Percentiles rank a stretch among this genome's conserved stretches.
phyloP scores from a whole-genome alignment of 129 eudicot species.

The Tagetes patula region DNA sequence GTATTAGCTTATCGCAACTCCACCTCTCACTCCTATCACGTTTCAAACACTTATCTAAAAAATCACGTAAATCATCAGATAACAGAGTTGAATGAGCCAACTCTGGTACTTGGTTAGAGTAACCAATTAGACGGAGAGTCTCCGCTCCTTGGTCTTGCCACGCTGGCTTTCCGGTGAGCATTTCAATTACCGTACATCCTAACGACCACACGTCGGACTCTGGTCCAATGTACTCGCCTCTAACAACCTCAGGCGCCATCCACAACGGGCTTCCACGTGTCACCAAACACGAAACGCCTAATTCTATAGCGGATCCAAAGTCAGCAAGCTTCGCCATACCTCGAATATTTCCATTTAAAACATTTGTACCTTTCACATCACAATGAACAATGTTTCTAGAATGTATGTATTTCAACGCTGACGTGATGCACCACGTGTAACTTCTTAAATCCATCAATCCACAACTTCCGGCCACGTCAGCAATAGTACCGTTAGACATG shows the following conservation, averaged over 20 bases:
- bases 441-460: slow-evolving; percentile 7
- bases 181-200: slow-evolving; percentile 77
- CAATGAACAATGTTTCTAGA: slow-evolving; percentile 61
- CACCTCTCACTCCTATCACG: slow-evolving; percentile 46
- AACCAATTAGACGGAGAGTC: slow-evolving; percentile 45
- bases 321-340: slow-evolving; percentile 65
- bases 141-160: slow-evolving; percentile 54
- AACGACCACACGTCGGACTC: slow-evolving; percentile 82
- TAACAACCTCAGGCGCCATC: slow-evolving; percentile 89
- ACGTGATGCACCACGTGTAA: slow-evolving; percentile 53
- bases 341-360: slow-evolving; percentile 39
- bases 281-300: neutral
- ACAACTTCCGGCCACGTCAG: slow-evolving; percentile 36
- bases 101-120: slow-evolving; percentile 42
- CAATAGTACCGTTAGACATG: slow-evolving; percentile 60
- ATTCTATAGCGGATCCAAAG: slow-evolving; percentile 63
- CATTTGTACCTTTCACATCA: slow-evolving; percentile 71
- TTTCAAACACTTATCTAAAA: slow-evolving; percentile 50
- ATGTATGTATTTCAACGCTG: slow-evolving; percentile 61
- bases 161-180: slow-evolving; percentile 67
- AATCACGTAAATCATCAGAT: slow-evolving; percentile 46
- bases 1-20: slow-evolving; percentile 67
- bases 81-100: slow-evolving; percentile 26
- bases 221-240: slow-evolving; percentile 70
- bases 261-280: slow-evolving; percentile 75